Evolutionary conservation across 1,284 basidiomycete genomes (phyloP).

Genomic region (Rhodotorula sp.): DNA sequence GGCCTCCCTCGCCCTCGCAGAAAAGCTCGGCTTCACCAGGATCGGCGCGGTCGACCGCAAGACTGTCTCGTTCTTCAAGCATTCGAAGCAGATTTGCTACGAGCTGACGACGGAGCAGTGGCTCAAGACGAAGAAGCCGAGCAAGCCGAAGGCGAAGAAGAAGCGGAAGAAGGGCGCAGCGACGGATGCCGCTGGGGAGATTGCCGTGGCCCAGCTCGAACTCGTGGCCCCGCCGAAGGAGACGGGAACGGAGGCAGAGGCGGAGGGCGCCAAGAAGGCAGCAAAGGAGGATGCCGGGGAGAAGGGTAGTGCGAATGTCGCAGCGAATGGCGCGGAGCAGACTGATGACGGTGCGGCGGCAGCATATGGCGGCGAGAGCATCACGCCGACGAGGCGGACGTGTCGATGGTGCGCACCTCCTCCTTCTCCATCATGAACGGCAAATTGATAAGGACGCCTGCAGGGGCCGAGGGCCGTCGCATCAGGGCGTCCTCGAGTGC

Average conservation of each 20-base stretch:
- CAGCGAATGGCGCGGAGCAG: background rate
- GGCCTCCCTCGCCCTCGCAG: background rate
- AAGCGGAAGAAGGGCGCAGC: background rate
- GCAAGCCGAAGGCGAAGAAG: constrained; percentile 10
- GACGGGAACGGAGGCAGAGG: background rate
- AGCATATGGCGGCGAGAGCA: background rate
- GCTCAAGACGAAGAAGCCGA: background rate
- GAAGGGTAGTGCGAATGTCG: background rate
- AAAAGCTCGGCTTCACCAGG: constrained; percentile 1
- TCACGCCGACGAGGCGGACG: background rate
- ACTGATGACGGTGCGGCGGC: too few relatives aligned
- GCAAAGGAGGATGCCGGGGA: background rate
- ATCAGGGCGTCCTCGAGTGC: constrained; percentile 1
- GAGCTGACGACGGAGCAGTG: constrained; percentile 1
- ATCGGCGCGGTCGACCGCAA: background rate
- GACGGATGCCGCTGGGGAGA: too few relatives aligned
- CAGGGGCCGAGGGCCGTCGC: constrained; percentile 16
- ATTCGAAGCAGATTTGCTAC: background rate
- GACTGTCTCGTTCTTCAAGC: background rate
- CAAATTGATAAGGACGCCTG: background rate
- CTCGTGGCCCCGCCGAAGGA: background rate
- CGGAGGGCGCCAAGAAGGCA: background rate
- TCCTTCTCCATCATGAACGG: background rate
- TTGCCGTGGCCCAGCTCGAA: background rate
- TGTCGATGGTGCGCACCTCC: constrained; percentile 16